A percentile compares a stretch with the other conserved stretches of the same genome.
phyloP scores from a whole-genome alignment of 495 filamentous ascomycete species.

The Pseudevernia furfuracea region DNA sequence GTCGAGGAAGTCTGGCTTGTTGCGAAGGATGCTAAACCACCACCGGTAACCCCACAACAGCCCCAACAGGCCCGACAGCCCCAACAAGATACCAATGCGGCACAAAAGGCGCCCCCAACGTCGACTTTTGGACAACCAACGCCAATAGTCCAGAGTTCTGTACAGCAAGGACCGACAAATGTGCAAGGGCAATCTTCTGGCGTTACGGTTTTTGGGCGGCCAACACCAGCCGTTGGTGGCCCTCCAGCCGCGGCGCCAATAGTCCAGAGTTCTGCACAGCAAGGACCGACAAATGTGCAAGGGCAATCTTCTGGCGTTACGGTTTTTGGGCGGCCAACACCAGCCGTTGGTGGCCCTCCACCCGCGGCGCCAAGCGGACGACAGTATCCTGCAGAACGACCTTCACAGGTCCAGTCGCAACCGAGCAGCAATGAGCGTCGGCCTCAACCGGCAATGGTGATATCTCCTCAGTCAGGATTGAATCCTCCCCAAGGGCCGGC shows the following conservation, averaged over 20 bases:
- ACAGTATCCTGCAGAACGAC: slow-evolving; percentile 18
- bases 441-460: slow-evolving; percentile 2
- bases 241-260: not conserved
- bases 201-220: not conserved
- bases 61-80: slow-evolving; percentile 25
- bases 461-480: slow-evolving; percentile 7
- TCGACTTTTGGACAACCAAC: slow-evolving; percentile 20
- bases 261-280: slow-evolving; percentile 13
- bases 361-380: slow-evolving; percentile 4
- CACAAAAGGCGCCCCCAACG: slow-evolving; percentile 2
- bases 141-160: slow-evolving; percentile 12
- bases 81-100: slow-evolving; percentile 12
- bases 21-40: slow-evolving; percentile 62
- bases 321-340: slow-evolving; percentile 21
- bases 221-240: no score
- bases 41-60: slow-evolving; percentile 37
- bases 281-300: slow-evolving; percentile 23
- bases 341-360: slow-evolving; percentile 20
- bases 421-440: slow-evolving; percentile 9
- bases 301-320: slow-evolving; percentile 19
- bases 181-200: not conserved
- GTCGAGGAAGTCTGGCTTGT: slow-evolving; percentile 80
- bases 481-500: slow-evolving; percentile 24
- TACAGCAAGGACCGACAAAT: slow-evolving; percentile 19
- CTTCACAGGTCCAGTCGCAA: slow-evolving; percentile 12